Percentiles rank a stretch among this genome's conserved stretches.
Conservation (phyloP, 495 filamentous ascomycete species). For the Penicillium nucicola region DNA sequence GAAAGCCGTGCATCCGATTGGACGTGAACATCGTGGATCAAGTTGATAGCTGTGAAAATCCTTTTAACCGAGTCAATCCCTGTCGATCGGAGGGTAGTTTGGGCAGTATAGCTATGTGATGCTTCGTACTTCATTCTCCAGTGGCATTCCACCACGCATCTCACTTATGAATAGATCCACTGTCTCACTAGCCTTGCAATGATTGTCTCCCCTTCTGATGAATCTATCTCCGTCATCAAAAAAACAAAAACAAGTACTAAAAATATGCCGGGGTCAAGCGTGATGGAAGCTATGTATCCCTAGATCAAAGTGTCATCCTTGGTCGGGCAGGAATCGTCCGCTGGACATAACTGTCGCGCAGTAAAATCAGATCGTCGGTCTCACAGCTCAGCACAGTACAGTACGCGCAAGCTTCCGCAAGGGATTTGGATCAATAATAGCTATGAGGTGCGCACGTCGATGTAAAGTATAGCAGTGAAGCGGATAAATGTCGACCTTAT, state of each 20-base stretch:
- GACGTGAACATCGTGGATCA: neutral
- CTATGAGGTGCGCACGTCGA: neutral
- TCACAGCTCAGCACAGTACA: neutral
- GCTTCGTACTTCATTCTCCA: conserved; percentile 1
- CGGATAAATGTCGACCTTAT: neutral
- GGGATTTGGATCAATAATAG: neutral
- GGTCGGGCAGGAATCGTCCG: neutral
- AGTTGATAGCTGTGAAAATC: neutral
- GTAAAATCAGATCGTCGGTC: neutral
- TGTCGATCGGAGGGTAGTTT: neutral
- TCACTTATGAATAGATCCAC: neutral
- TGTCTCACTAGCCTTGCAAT: neutral
- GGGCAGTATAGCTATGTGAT: neutral
- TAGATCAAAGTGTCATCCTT: neutral
- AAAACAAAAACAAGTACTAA: neutral
- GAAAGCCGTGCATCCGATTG: conserved; percentile 4
- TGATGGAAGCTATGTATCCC: neutral
- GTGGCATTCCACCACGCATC: neutral
- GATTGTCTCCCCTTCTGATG: neutral
- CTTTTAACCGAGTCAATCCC: neutral
- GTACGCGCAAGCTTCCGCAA: conserved; percentile 3
- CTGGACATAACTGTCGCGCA: neutral
- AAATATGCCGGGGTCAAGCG: neutral
- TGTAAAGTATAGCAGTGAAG: neutral
- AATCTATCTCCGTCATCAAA: neutral